Conservation (phyloP, 2,329 filamentous ascomycete species). For the Nemania sp. region DNA sequence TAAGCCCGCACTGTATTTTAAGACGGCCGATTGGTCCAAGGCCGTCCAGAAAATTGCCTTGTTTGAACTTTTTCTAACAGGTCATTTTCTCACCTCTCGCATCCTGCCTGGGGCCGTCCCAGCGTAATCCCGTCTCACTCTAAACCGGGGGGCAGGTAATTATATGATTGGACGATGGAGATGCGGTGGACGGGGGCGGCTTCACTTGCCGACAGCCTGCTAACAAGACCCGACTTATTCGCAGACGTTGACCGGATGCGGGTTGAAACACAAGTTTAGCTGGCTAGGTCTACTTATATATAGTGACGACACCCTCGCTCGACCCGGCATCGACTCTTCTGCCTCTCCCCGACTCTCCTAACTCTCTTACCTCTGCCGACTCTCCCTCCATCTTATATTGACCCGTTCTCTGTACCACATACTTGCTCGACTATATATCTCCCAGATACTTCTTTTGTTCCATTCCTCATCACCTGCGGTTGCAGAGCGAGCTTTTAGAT, state of each 20-base stretch:
- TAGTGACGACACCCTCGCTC: slow-evolving; percentile 9
- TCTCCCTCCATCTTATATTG: not conserved
- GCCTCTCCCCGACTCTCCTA: not conserved
- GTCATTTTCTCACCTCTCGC: slow-evolving; percentile 20
- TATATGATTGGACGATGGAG: slow-evolving; percentile 5
- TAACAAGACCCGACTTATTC: not conserved
- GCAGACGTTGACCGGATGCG: slow-evolving; percentile 14
- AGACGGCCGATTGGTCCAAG: slow-evolving; percentile 22
- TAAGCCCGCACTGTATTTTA: slow-evolving; percentile 2
- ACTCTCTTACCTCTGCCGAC: not conserved
- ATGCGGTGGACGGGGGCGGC: slow-evolving; percentile 26
- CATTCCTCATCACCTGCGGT: too few relatives aligned
- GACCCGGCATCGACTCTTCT: not conserved
- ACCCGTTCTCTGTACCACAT: not conserved
- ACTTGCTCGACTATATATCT: not conserved
- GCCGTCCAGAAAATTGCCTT: slow-evolving; percentile 20
- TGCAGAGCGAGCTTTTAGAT: not conserved
- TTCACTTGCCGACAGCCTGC: slow-evolving; percentile 22
- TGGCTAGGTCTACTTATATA: slow-evolving; percentile 18
- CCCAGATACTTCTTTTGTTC: not conserved
- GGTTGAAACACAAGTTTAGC: slow-evolving; percentile 10
- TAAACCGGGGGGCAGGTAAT: too few relatives aligned
- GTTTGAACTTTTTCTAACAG: slow-evolving; percentile 24
- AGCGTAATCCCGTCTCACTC: not conserved
- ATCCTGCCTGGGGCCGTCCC: slow-evolving; percentile 22